Conservation (phyloP, 179 eudicot genomes). For the Vitellaria paradoxa region DNA sequence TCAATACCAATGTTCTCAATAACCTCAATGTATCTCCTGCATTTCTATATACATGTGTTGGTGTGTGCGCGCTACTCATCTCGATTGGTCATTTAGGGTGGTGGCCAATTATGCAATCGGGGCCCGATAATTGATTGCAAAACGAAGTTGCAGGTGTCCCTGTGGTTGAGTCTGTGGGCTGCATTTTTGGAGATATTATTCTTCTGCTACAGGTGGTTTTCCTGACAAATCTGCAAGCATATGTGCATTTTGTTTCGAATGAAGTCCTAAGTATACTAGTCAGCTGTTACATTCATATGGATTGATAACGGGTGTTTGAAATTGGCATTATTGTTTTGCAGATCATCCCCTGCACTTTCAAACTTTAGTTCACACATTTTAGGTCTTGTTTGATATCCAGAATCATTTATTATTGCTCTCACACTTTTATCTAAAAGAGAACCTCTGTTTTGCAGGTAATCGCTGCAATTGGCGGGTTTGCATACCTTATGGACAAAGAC, state of each 20-base stretch:
- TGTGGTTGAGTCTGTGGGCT: background rate
- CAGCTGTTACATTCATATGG: background rate
- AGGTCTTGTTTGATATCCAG: background rate
- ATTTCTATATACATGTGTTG: no score
- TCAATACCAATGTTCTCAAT: background rate
- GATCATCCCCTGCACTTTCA: background rate
- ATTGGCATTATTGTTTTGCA: background rate
- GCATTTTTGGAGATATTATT: background rate
- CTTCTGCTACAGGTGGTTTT: background rate
- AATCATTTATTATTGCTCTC: background rate
- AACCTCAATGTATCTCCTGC: no score
- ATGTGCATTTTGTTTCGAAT: background rate
- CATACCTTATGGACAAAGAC: slow-evolving; percentile 78
- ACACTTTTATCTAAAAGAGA: background rate
- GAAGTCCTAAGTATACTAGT: background rate
- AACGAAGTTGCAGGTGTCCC: no score
- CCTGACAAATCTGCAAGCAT: background rate
- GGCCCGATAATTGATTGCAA: no score
- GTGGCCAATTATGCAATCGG: no score
- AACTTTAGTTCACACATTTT: background rate
- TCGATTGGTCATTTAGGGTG: background rate
- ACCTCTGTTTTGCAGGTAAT: slow-evolving; percentile 45
- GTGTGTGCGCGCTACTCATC: background rate
- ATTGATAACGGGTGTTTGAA: background rate
- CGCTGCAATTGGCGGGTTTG: slow-evolving; percentile 66